Evolutionary conservation across 495 filamentous ascomycete genomes (phyloP), one percentile per base, ranked within the genome.

Genomic region (Patellaria atrata): DNA sequence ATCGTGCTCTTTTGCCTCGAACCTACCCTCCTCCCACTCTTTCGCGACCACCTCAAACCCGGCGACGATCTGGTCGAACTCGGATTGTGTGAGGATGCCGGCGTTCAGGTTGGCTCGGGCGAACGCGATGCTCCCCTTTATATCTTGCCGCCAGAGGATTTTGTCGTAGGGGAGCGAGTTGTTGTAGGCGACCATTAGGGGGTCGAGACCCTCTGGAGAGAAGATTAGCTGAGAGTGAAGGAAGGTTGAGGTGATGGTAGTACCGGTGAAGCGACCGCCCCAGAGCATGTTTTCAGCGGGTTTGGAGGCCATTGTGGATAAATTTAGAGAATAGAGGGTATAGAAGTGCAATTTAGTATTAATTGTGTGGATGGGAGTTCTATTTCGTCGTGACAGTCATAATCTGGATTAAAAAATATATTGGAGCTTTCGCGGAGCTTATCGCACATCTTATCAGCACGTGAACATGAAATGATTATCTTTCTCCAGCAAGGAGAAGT

Each of bases 141-240:
- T 78, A 46, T 94, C 79, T 55, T 91, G 72, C 40, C 70, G 69
- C 63, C 80, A 85, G 58, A 93, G 74, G 30, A 70, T 67, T 44
- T 76, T 77, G 62, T 93, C 87, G 58, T 79, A 83, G 59, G 74
- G 70, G 37, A 87, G 75, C n/a, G 75, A 79, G 56, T 76, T 71
- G 62, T 94, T 93, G 67, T 91, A 93, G 43, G 75, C 62, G 31
- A 76, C 73, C 83, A 94, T 92, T 29, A 93, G 64, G 28, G 83
- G 80, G 61, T 93, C 82, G 44, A 89, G 73, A 48, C 76, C 73
- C 63, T 82, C 79, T 70, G 22, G 31, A 40, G 17, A 39, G 34
- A 36, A 18, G 17, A 14, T 24, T 22, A 18, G 18, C 33, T 22
- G 35, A 33, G 37, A 35, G 20, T 11, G 27, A 31, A 39, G 27